phyloP scores from a whole-genome alignment of 2,329 filamentous ascomycete species.

The Neonectria ditissima region DNA sequence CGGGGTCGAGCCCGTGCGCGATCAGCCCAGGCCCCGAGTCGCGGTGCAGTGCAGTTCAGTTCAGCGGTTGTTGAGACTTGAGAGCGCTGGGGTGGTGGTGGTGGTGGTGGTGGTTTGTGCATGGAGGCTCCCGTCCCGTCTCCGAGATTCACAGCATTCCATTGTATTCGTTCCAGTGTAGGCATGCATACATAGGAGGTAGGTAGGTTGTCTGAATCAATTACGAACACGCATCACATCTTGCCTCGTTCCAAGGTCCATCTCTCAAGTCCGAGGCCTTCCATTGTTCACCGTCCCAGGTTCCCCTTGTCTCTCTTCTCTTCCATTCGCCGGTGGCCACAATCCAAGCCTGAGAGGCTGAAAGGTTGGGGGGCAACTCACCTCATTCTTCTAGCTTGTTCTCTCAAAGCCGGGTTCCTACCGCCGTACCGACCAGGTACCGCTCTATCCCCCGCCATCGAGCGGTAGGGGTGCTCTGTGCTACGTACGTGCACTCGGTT shows the following conservation, averaged over 20 bases:
- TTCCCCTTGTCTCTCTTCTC: constrained; percentile 2
- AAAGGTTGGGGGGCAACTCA: constrained; percentile 7
- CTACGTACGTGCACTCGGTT: not conserved
- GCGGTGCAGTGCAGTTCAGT: not conserved
- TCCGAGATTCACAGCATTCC: not conserved
- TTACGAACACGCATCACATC: not conserved
- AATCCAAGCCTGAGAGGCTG: not conserved
- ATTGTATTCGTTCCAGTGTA: too few relatives aligned
- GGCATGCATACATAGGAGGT: not conserved
- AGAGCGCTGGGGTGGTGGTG: too few relatives aligned
- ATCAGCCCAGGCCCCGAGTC: constrained; percentile 4
- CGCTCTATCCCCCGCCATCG: constrained; percentile 10
- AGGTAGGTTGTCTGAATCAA: too few relatives aligned
- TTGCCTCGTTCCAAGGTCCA: not conserved
- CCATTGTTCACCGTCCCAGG: not conserved
- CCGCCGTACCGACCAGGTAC: constrained; percentile 20
- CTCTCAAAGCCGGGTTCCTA: constrained; percentile 7
- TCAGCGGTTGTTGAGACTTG: not conserved
- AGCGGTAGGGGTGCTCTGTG: not conserved
- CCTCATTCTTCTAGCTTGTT: constrained; percentile 16
- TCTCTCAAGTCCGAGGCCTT: not conserved
- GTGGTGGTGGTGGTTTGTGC: too few relatives aligned
- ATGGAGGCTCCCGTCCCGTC: not conserved
- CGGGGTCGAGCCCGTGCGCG: constrained; percentile 11
- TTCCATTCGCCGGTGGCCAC: not conserved